Conservation (phyloP, 164 flowering plant genomes). For the Annona squamosa region DNA sequence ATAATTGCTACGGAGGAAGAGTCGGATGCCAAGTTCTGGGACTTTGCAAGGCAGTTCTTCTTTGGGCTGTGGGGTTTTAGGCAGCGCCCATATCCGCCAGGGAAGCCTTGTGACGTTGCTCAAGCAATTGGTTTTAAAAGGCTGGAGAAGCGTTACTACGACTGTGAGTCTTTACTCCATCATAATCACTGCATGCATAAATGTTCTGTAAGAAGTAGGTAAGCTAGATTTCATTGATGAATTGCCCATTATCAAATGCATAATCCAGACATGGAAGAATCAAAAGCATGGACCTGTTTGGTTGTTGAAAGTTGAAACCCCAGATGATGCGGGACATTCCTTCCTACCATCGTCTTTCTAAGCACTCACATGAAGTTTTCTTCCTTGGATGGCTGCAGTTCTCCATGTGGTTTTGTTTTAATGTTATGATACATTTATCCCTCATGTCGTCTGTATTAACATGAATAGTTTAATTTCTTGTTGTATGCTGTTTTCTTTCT, state of each 20-base stretch:
- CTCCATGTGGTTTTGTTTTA: neutral
- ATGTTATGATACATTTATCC: neutral
- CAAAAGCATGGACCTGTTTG: neutral
- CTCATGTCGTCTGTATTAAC: neutral
- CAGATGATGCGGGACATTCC: too few species aligned
- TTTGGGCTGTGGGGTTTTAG: constrained; percentile 91
- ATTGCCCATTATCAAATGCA: too few species aligned
- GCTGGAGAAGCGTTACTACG: constrained; percentile 85
- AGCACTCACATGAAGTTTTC: neutral
- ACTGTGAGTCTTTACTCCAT: constrained; percentile 54
- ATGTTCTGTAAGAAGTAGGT: neutral
- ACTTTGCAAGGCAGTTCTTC: constrained; percentile 74
- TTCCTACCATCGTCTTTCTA: neutral
- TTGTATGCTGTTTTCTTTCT: neutral
- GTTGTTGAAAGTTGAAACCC: neutral
- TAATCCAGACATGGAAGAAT: neutral
- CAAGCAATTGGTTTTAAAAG: constrained; percentile 88
- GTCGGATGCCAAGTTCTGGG: constrained; percentile 85
- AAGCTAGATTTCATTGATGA: too few species aligned
- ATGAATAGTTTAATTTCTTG: neutral
- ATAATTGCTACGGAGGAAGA: constrained; percentile 50
- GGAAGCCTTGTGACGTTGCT: constrained; percentile 76
- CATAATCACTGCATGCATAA: neutral
- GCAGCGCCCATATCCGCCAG: constrained; percentile 85
- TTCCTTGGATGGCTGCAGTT: neutral